phyloP scores from a whole-genome alignment of 1,284 basidiomycete genomes.

The Crucibulum cyathiforme region DNA sequence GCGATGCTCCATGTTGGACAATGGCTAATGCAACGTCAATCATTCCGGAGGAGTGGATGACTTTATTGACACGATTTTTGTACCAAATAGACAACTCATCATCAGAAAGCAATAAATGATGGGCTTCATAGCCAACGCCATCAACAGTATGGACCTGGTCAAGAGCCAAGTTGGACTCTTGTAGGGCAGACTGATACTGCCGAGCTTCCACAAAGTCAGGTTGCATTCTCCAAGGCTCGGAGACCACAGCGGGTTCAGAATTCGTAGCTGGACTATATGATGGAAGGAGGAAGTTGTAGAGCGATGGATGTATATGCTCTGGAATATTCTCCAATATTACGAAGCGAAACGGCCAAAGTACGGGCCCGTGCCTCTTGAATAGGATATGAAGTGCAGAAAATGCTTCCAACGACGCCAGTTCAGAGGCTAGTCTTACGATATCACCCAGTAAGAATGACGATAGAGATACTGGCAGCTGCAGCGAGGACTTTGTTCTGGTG shows the following conservation, averaged over 20 bases:
- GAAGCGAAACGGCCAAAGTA: conserved; percentile 75
- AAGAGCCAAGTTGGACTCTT: conserved; percentile 12
- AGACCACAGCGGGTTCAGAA: conserved; percentile 44
- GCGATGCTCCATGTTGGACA: conserved; percentile 85
- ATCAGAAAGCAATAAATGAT: conserved; percentile 32
- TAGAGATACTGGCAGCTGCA: conserved; percentile 55
- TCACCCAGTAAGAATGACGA: conserved; percentile 68
- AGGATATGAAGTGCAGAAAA: conserved; percentile 66
- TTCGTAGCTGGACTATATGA: conserved; percentile 54
- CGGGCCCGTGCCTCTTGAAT: conserved; percentile 57
- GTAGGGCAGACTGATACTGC: conserved; percentile 49
- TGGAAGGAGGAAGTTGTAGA: conserved; percentile 71
- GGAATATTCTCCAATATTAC: conserved; percentile 77
- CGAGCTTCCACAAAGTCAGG: conserved; percentile 63
- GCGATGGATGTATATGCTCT: conserved; percentile 68
- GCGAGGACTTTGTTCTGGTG: conserved; percentile 21
- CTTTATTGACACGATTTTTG: conserved; percentile 60
- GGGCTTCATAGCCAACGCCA: neutral
- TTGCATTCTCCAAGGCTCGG: conserved; percentile 37
- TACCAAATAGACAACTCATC: conserved; percentile 78
- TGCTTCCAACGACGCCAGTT: conserved; percentile 68
- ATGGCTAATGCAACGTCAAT: conserved; percentile 80
- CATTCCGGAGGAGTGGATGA: conserved; percentile 75
- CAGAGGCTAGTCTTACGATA: conserved; percentile 63
- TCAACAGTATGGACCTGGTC: no score